A percentile compares a stretch with the other conserved stretches of the same genome.
Conservation (phyloP, 371 early-diverging fungal species). For the Scutellospora calospora region DNA sequence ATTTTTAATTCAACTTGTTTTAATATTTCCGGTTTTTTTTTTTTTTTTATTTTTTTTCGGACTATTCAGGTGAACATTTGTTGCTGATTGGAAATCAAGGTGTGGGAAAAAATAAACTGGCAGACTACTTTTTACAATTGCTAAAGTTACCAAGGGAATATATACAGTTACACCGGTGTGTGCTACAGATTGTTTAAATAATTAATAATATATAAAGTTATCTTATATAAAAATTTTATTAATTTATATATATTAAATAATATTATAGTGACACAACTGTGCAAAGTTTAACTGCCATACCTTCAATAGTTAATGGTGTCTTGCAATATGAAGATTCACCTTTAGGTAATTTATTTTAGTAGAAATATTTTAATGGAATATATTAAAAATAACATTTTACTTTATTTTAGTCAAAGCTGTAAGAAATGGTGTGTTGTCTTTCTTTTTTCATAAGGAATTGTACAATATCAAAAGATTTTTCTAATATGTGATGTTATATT, state of each 20-base stretch:
- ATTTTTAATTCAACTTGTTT: no score
- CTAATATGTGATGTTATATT: background rate
- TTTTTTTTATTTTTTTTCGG: background rate
- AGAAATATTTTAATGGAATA: background rate
- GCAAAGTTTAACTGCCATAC: slow-evolving; percentile 80
- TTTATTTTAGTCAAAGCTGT: slow-evolving; percentile 62
- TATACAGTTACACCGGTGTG: slow-evolving; percentile 78
- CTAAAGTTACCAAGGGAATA: slow-evolving; percentile 82
- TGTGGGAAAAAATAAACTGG: slow-evolving; percentile 87
- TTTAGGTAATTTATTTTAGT: slow-evolving; percentile 50
- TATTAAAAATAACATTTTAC: background rate
- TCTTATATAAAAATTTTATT: background rate
- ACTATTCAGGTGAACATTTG: slow-evolving; percentile 69
- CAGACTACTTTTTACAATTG: slow-evolving; percentile 81
- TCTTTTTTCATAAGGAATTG: background rate
- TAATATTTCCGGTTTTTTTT: no score
- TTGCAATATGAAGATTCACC: slow-evolving; percentile 83
- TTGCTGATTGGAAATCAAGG: slow-evolving; percentile 84
- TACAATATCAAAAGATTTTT: no score
- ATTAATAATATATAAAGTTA: no score
- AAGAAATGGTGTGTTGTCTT: slow-evolving; percentile 53
- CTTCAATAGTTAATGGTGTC: slow-evolving; percentile 78
- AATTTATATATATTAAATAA: background rate
- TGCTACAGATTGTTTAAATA: background rate
- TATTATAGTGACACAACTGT: slow-evolving; percentile 74